Base-by-base conservation (phyloP, 2,329 filamentous ascomycete species). In the Pyrenochaeta sp. region DNA sequence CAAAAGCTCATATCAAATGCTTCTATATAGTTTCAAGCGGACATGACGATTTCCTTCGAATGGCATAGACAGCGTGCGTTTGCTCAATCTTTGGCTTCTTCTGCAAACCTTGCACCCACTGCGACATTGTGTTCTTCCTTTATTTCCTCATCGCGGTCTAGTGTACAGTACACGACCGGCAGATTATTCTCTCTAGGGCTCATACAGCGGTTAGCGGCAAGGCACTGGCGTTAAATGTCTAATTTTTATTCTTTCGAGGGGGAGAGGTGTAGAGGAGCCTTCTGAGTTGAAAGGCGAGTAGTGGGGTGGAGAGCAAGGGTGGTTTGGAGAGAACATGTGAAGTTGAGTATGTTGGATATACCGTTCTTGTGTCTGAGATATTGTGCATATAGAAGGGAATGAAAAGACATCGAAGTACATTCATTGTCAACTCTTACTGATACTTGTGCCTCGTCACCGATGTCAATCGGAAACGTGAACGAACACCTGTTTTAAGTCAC, bases 21-120 rank as follows among this genome's bases (percentile, higher is more conserved):
- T 56, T 62, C 40, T 44, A 45, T 44, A 35, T 50, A 35, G 44
- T 53, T 57, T 51, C 31, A 39, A 46, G 63, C 54, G 60, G 60
- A 64, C 61, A 63, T 66, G 67, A 72, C 65, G 66, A 71, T 56
- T 58, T 64, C 51, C 35, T 58, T 64, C 59, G 45, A 61, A 68
- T 59, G 61, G 64, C 64, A 68, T 71, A 67, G 67, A 67, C 58
- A 67, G 63, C 64, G 63, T 50, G 60, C 61, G 52, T 60, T 58
- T 47, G 51, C 56, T 64, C 39, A 47, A 42, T 39, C 20, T 14
- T 39, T 11, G 11, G 21, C 48, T 48, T 50, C 33, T 35, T 52
- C 49, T 52, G 23, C 23, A 9, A 27, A 27, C 43, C 31, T 45
- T 49, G 52, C 49, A 45, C 41, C 31, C 42, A 46, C 39, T n/a